A percentile compares a stretch with the other conserved stretches of the same genome.
phyloP scores from a whole-genome alignment of 441 rosid species.

The Euphorbia corollata region DNA sequence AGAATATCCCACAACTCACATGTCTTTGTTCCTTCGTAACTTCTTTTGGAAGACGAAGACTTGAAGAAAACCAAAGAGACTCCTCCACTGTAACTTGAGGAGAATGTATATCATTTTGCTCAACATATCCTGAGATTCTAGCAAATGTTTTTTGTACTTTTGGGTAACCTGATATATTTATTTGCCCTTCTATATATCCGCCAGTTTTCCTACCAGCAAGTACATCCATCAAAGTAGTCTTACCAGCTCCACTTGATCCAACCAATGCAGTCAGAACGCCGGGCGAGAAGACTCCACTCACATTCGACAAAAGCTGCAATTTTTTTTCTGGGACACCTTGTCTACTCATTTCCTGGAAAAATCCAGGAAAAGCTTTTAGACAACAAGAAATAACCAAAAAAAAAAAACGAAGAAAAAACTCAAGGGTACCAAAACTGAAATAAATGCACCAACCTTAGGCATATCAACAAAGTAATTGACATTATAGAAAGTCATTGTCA shows the following conservation, averaged over 20 bases:
- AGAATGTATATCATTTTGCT: conserved; percentile 94
- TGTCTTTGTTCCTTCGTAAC: conserved; percentile 52
- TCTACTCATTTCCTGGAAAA: conserved; percentile 59
- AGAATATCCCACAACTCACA: conserved; percentile 32
- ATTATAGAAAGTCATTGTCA: conserved; percentile 81
- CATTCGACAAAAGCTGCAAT: conserved; percentile 64
- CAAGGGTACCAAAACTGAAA: conserved; percentile 9
- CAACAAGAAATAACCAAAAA: conserved; percentile 1
- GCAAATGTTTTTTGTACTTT: conserved; percentile 80
- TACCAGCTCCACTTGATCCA: conserved; percentile 96
- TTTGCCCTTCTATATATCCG: conserved; percentile 82
- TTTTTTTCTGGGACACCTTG: conserved; percentile 64
- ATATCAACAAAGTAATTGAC: conserved; percentile 90
- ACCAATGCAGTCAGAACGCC: conserved; percentile 91
- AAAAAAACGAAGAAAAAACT: too few relatives aligned
- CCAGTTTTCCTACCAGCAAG: conserved; percentile 94
- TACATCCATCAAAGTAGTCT: conserved; percentile 96
- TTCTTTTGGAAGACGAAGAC: conserved; percentile 80
- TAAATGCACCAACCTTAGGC: conserved; percentile 67
- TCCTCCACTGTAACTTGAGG: conserved; percentile 94
- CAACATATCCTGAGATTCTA: conserved; percentile 88
- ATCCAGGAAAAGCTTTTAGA: not conserved
- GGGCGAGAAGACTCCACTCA: conserved; percentile 88
- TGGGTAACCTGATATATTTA: conserved; percentile 71
- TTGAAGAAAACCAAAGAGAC: conserved; percentile 81